phyloP scores from a whole-genome alignment of 495 filamentous ascomycete genomes.

The Aspergillus affinis region DNA sequence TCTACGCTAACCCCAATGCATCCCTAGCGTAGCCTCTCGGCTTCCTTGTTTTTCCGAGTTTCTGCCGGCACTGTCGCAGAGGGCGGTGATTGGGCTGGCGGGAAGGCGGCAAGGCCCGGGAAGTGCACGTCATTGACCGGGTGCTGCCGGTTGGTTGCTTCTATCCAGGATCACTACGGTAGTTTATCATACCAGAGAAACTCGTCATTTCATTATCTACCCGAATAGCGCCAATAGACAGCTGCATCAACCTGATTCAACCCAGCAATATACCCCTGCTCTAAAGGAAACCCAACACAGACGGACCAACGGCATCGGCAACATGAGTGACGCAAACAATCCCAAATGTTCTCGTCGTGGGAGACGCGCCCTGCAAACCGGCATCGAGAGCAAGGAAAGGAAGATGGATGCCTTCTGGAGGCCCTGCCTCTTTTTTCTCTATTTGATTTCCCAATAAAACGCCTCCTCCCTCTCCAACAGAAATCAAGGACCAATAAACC shows the following conservation, averaged over 20 bases:
- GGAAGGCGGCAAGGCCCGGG: background rate
- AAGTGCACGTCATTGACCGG: background rate
- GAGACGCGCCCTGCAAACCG: conserved; percentile 8
- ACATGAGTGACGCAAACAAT: conserved; percentile 6
- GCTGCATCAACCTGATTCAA: conserved; percentile 16
- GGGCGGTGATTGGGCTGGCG: conserved; percentile 11
- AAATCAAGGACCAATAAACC: conserved; percentile 16
- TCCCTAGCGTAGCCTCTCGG: conserved; percentile 19
- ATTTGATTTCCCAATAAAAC: conserved; percentile 21
- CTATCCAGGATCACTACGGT: too few species aligned
- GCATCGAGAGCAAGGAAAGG: conserved; percentile 14
- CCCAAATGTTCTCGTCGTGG: conserved; percentile 4
- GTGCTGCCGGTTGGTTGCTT: too few species aligned
- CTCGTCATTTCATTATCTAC: conserved; percentile 25
- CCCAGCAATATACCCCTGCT: conserved; percentile 15
- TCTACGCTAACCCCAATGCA: conserved; percentile 31
- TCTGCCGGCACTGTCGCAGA: background rate
- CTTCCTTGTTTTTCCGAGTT: conserved; percentile 18
- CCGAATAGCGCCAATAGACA: conserved; percentile 23
- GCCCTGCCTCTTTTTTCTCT: conserved; percentile 21
- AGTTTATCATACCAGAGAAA: too few species aligned
- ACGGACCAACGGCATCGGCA: conserved; percentile 3
- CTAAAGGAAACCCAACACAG: conserved; percentile 17
- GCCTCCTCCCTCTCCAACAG: conserved; percentile 10
- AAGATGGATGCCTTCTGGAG: conserved; percentile 16